phyloP scores from a whole-genome alignment of 495 filamentous ascomycete species.

The Neurospora sp. region DNA sequence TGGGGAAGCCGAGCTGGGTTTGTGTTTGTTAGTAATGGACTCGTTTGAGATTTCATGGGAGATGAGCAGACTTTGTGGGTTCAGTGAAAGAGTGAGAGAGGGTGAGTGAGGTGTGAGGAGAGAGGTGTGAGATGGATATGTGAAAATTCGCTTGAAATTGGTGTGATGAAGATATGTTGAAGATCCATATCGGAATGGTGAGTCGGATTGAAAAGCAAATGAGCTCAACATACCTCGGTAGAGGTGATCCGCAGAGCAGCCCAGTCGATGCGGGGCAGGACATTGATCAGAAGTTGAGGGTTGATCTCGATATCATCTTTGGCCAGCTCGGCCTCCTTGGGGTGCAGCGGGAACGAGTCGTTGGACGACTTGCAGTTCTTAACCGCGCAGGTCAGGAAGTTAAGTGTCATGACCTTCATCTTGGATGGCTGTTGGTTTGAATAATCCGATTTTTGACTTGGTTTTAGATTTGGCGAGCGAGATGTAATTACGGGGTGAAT shows the following conservation, averaged over 20 bases:
- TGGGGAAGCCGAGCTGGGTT: conserved; percentile 74
- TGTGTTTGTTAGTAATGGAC: background rate
- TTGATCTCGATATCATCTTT: conserved; percentile 72
- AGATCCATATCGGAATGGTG: background rate
- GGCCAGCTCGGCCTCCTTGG: conserved; percentile 80
- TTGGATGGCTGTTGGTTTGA: conserved; percentile 12
- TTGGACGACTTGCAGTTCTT: conserved; percentile 78
- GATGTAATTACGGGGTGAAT: too few species aligned
- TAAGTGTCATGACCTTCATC: conserved; percentile 96
- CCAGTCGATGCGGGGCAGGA: conserved; percentile 87
- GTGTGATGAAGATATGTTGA: background rate
- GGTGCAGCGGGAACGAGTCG: conserved; percentile 79
- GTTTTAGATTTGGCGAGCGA: background rate
- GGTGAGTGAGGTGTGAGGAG: background rate
- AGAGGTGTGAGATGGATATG: background rate
- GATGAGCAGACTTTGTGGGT: too few species aligned
- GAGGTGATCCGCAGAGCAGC: conserved; percentile 59
- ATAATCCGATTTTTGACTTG: background rate
- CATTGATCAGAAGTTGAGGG: conserved; percentile 64
- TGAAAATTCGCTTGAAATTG: background rate
- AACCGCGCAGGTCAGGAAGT: conserved; percentile 93
- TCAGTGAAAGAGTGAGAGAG: background rate
- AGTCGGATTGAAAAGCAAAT: conserved; percentile 4
- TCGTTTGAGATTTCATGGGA: background rate
- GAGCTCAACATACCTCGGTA: conserved; percentile 55